A percentile compares a stretch with the other conserved stretches of the same genome.
Conservation (phyloP, 2,329 filamentous ascomycete species). For the Biscogniauxia sp. region DNA sequence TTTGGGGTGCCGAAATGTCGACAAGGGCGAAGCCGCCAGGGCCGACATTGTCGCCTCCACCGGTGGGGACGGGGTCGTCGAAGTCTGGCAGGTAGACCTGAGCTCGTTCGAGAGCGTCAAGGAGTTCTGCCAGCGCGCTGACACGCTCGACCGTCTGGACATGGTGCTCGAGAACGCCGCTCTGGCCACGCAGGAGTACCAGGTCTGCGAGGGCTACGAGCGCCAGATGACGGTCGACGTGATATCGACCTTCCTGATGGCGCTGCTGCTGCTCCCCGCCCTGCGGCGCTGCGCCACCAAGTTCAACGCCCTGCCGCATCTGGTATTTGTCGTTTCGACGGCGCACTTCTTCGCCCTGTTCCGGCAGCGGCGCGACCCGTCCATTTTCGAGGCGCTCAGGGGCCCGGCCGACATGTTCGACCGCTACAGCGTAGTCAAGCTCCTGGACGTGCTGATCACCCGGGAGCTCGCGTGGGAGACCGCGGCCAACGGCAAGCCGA, state of each 20-base stretch:
- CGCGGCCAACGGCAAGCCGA: slow-evolving; percentile 30
- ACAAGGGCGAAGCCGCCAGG: slow-evolving; percentile 42
- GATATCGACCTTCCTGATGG: slow-evolving; percentile 44
- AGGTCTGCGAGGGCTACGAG: slow-evolving; percentile 40
- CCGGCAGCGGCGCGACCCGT: slow-evolving; percentile 28
- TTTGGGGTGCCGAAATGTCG: slow-evolving; percentile 38
- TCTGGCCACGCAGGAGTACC: slow-evolving; percentile 20
- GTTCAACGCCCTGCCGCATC: slow-evolving; percentile 34
- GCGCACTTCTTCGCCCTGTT: slow-evolving; percentile 35
- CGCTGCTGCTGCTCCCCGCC: slow-evolving; percentile 41
- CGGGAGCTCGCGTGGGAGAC: slow-evolving; percentile 35
- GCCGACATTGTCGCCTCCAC: slow-evolving; percentile 33
- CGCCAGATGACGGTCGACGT: slow-evolving; percentile 45
- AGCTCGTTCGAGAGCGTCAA: slow-evolving; percentile 35
- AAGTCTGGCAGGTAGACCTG: slow-evolving; percentile 47
- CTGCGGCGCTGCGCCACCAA: slow-evolving; percentile 36
- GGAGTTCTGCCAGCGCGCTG: slow-evolving; percentile 35
- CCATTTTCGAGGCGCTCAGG: slow-evolving; percentile 36
- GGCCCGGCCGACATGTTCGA: slow-evolving; percentile 27
- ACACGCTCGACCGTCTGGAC: slow-evolving; percentile 40
- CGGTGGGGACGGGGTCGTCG: slow-evolving; percentile 23
- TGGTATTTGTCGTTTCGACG: slow-evolving; percentile 41
- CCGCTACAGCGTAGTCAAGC: slow-evolving; percentile 37
- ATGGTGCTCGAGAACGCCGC: slow-evolving; percentile 43
- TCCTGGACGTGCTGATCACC: slow-evolving; percentile 32